Base-by-base conservation (phyloP, 352 stramenopile genomes). In the Phytophthora constricta region DNA sequence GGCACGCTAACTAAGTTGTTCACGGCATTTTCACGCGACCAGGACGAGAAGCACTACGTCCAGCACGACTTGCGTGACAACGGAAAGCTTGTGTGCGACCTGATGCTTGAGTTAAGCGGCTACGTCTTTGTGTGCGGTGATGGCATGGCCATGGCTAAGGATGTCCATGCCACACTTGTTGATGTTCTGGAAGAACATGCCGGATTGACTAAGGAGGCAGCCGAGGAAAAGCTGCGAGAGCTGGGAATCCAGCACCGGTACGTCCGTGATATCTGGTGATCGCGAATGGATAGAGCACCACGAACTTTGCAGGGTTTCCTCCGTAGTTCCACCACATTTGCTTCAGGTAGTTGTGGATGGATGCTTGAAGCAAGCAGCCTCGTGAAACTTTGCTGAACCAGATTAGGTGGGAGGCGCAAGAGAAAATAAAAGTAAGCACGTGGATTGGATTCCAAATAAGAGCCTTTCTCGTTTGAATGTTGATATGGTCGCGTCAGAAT, bases 81-180 rank as follows among this genome's bases (percentile, higher is more conserved):
- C 51, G 78, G 71, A 25, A 72, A 72, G 28, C 70, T 83, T 9
- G 68, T 98, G 28, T 68, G 78, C 4, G 70, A 97, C 25, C 70
- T 97, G 34, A 66, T 99, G 20, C 61, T 95, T 27, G 56, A 94
- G 25, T 63, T 85, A 11, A 70, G 82, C 13, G 96, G 88, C 31
- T 92, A 84, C 47, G 82, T 99, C 2, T 99, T 98, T 62, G 85
- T 99, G 23, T 99, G 97, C 58, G 97, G 97, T 39, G 97, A 99
- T 75, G 96, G 96, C 23, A 93, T 95, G 59, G 74, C 89, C 10
- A 99, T 99, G 97, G 96, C 92, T 25, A 97, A 91, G 62, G 96
- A 99, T 73, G 97, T 99, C 10, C 91, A 98, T 68, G 73, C 76
- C 10, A 77, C 90, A 7, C 83, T 99, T 10, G 74, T 80, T 0